Evolutionary conservation across 768 basidiomycete species (phyloP).

Genomic region (Phlegmacium glaucopus): DNA sequence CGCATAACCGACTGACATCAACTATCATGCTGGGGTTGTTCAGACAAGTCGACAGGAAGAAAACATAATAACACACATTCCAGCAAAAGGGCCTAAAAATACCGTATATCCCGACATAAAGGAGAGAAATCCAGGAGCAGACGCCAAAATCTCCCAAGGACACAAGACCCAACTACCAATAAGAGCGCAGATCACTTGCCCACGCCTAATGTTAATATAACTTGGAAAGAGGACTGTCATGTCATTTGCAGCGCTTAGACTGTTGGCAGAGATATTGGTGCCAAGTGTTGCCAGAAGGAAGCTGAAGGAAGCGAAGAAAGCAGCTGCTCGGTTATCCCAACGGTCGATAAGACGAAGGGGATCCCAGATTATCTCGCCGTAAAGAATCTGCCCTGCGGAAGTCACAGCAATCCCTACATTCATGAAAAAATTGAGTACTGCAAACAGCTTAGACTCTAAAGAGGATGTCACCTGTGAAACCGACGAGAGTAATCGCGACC

Average conservation of each 20-base stretch:
- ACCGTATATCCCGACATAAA: constrained; percentile 87
- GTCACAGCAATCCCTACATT: constrained; percentile 67
- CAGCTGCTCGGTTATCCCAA: constrained; percentile 84
- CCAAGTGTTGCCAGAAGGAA: constrained; percentile 73
- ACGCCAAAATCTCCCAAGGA: constrained; percentile 81
- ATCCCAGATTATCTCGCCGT: constrained; percentile 68
- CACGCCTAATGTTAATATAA: constrained; percentile 80
- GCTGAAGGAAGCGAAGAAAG: constrained; percentile 78
- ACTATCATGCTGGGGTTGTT: constrained; percentile 36
- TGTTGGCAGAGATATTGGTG: constrained; percentile 77
- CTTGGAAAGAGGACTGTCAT: constrained; percentile 74
- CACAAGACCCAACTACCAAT: constrained; percentile 84
- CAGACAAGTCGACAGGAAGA: neutral
- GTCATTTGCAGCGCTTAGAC: constrained; percentile 73
- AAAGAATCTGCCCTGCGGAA: constrained; percentile 67
- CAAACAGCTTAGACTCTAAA: no score
- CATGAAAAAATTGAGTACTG: no score
- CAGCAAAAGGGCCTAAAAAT: constrained; percentile 83
- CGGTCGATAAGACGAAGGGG: constrained; percentile 70
- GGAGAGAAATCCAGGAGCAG: constrained; percentile 62
- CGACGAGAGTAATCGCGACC: constrained; percentile 68
- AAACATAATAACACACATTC: constrained; percentile 48
- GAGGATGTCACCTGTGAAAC: constrained; percentile 50
- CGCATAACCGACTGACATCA: constrained; percentile 33
- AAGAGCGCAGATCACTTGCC: constrained; percentile 74